Evolutionary conservation across 352 stramenopile genomes (phyloP).

Genomic region (Globisporangium solare): DNA sequence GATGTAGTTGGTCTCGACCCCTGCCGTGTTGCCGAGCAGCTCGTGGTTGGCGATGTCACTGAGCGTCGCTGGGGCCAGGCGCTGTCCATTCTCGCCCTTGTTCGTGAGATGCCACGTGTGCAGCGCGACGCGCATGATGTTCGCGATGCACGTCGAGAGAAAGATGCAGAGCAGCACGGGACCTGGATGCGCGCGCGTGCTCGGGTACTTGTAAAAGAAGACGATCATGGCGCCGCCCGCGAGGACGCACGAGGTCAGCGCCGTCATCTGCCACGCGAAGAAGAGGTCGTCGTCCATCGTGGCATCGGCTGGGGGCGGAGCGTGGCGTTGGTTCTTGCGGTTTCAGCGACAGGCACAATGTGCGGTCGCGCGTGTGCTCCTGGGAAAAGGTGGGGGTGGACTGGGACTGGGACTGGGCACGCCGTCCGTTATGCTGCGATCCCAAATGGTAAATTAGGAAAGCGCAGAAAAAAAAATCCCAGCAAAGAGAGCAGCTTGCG

Average conservation of each 20-base stretch:
- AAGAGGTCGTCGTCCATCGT: slow-evolving; percentile 54
- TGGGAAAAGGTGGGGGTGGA: no score
- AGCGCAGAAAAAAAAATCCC: no score
- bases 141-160: slow-evolving; percentile 58
- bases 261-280: slow-evolving; percentile 70
- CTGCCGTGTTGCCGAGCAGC: slow-evolving; percentile 21
- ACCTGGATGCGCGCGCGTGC: slow-evolving; percentile 57
- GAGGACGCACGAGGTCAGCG: slow-evolving; percentile 45
- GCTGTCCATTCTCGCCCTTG: slow-evolving; percentile 10
- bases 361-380: no score
- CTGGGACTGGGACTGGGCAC: no score
- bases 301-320: not conserved
- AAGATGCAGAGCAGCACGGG: slow-evolving; percentile 79
- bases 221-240: slow-evolving; percentile 55
- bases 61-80: slow-evolving; percentile 34
- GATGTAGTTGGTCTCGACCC: slow-evolving; percentile 38
- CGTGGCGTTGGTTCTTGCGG: not conserved
- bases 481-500: no score
- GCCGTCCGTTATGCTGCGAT: no score
- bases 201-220: slow-evolving; percentile 68
- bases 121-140: slow-evolving; percentile 58
- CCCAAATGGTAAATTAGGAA: no score
- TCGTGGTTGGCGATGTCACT: slow-evolving; percentile 60
- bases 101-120: slow-evolving; percentile 40
- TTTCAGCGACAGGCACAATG: not conserved